Base-by-base conservation (phyloP, 495 filamentous ascomycete species). In the Penicillium samsonianum region DNA sequence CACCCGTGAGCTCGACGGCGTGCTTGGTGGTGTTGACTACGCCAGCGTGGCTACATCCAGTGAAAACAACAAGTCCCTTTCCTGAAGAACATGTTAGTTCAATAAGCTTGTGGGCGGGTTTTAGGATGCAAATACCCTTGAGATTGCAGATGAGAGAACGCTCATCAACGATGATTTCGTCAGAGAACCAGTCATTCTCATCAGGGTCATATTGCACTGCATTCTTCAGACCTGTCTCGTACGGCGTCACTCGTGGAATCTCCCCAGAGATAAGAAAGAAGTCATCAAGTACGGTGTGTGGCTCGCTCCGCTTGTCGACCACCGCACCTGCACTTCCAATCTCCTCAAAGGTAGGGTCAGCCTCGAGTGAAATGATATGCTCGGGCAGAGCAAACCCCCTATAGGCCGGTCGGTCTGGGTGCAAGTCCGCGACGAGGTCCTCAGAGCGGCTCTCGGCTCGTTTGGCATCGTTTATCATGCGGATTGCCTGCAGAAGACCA, bases 41-140 rank as follows among this genome's bases (percentile, higher is more conserved):
- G 2, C 83, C 83, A 2, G 80, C 80, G 54, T 86, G 83, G 57
- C 79, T 82, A 67, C 83, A 86, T n/a, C 81, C 83, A 1, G 82
- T 85, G 64, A 87, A 84, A 16, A 86, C 68, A 7, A 87, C 80
- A 19, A 87, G 72, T 11, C 83, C 84, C 64, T 80, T 84, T 30
- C 71, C 76, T 79, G 41, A 11, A 47, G 46, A 48, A 19, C 8
- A 35, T 26, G 37, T 68, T 16, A 66, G 49, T 12, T 57, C 23
- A 14, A 16, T 17, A 17, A 20, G 9, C 16, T 1, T 31, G 2
- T 20, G 14, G 48, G 30, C 3, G 19, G 33, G 10, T 2, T 19
- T 17, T 12, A 26, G 16, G 12, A 25, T 31, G 37, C 26, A 57
- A 59, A 7, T 50, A 79, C 81, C 81, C 72, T 84, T 86, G 25